Percentiles rank a stretch among this genome's conserved stretches.
These are phyloP conservation scores for Rasamsonia emersonii DNA, from an alignment of 2,329 filamentous ascomycete species.

Conservation along the genomic window DNA sequence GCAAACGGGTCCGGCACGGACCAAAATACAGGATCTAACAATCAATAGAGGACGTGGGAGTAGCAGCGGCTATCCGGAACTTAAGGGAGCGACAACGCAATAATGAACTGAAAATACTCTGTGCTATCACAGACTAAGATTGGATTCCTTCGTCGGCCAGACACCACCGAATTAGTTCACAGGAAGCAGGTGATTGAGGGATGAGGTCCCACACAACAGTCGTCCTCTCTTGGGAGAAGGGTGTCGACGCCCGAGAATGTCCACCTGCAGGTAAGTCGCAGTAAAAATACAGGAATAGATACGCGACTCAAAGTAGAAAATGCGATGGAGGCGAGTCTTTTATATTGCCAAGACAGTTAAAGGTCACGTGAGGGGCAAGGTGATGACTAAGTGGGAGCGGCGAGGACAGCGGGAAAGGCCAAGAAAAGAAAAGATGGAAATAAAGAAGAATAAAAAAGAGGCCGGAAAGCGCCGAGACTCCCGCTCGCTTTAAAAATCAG, in stretches of 20 bases:
- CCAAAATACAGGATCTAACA: constrained; percentile 20
- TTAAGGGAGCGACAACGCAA: constrained; percentile 19
- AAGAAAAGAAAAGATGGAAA: constrained; percentile 1
- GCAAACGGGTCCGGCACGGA: constrained; percentile 13
- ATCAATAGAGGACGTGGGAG: constrained; percentile 11
- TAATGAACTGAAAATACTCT: constrained; percentile 26
- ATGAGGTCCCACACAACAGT: constrained; percentile 7
- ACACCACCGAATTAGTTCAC: constrained; percentile 19
- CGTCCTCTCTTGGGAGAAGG: too few species aligned
- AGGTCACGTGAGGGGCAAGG: constrained; percentile 29
- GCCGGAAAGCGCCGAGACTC: too few species aligned
- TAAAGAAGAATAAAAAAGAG: too few species aligned
- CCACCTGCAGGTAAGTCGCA: too few species aligned
- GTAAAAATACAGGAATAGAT: constrained; percentile 13
- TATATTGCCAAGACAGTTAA: constrained; percentile 35
- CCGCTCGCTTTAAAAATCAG: too few species aligned
- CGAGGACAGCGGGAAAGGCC: constrained; percentile 1
- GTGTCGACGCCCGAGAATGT: too few species aligned
- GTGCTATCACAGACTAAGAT: constrained; percentile 24
- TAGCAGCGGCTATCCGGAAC: constrained; percentile 17
- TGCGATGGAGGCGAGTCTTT: constrained; percentile 29
- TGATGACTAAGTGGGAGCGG: constrained; percentile 14
- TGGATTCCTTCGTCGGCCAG: constrained; percentile 12
- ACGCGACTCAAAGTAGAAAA: constrained; percentile 21
- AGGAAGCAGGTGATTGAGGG: constrained; percentile 8